phyloP scores from a whole-genome alignment of 768 basidiomycete genomes.

The Chalciporus chontae region DNA sequence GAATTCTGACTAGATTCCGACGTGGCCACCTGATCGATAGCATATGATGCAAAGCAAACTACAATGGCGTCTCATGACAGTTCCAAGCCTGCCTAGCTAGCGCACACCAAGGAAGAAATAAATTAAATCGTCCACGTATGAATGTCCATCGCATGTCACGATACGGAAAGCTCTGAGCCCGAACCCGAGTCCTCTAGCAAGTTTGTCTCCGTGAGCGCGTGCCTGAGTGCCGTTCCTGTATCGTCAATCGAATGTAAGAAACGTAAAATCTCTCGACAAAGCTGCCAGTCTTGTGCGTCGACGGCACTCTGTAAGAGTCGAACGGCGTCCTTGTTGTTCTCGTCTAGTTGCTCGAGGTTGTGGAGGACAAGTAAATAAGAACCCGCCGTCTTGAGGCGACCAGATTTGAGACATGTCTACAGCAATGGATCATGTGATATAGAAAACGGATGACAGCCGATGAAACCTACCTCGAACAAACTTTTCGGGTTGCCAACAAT shows the following conservation, averaged over 20 bases:
- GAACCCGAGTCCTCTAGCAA: conserved; percentile 20
- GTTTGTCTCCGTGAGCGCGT: conserved; percentile 55
- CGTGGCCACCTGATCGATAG: too few species aligned
- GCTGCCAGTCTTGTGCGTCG: conserved; percentile 77
- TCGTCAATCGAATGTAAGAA: conserved; percentile 94
- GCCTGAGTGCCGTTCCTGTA: conserved; percentile 64
- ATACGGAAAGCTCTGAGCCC: background rate
- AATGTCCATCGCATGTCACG: background rate
- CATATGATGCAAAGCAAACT: background rate
- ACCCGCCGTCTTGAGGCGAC: conserved; percentile 80
- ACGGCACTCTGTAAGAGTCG: conserved; percentile 76
- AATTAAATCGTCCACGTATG: background rate
- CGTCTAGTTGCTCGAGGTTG: conserved; percentile 86
- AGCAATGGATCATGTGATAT: background rate
- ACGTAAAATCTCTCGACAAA: conserved; percentile 88
- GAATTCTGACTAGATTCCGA: too few species aligned
- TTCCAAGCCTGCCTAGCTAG: too few species aligned
- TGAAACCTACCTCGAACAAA: conserved; percentile 75
- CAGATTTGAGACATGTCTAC: conserved; percentile 70
- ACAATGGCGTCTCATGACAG: too few species aligned
- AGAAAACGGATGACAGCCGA: background rate
- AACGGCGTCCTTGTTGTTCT: conserved; percentile 71
- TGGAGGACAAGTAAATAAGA: conserved; percentile 94
- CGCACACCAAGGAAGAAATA: background rate
- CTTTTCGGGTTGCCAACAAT: conserved; percentile 87